These are phyloP conservation scores for Calonectria honghensis DNA, from an alignment of 2,329 filamentous ascomycete genomes.

Conservation along the genomic window DNA sequence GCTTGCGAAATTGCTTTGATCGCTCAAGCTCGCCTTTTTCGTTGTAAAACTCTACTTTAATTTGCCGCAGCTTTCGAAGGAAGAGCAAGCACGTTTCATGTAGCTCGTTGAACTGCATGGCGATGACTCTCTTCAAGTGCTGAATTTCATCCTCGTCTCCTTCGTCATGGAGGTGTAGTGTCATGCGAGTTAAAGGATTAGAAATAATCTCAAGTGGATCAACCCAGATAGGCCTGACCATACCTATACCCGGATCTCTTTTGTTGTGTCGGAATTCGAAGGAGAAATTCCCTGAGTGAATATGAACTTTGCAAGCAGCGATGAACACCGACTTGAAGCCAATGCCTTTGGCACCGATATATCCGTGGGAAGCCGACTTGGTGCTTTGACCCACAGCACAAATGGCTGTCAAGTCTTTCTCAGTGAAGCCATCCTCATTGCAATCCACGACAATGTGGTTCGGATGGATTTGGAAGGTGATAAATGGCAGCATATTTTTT, in stretches of 20 bases:
- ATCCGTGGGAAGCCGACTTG: slow-evolving; percentile 43
- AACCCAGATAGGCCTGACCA: slow-evolving; percentile 45
- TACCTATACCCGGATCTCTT: slow-evolving; percentile 36
- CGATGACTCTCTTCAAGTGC: slow-evolving; percentile 16
- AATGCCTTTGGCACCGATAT: slow-evolving; percentile 45
- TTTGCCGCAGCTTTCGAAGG: slow-evolving; percentile 35
- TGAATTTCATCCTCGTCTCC: slow-evolving; percentile 28
- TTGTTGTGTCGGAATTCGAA: slow-evolving; percentile 44
- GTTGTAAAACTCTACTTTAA: slow-evolving; percentile 37
- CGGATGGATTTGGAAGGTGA: slow-evolving; percentile 44
- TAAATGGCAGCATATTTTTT: background rate
- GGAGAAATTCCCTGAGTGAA: slow-evolving; percentile 46
- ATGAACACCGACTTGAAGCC: slow-evolving; percentile 48
- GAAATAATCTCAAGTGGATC: background rate
- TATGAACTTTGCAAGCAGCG: slow-evolving; percentile 40
- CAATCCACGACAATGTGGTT: slow-evolving; percentile 45
- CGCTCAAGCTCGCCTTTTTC: background rate
- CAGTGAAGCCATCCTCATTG: slow-evolving; percentile 46
- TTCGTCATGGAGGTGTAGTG: slow-evolving; percentile 40
- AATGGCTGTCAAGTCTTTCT: slow-evolving; percentile 40
- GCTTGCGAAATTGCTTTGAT: slow-evolving; percentile 36
- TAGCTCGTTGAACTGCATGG: slow-evolving; percentile 36
- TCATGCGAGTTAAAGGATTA: slow-evolving; percentile 41
- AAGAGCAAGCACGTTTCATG: slow-evolving; percentile 41
- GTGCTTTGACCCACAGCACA: slow-evolving; percentile 45